A percentile compares a stretch with the other conserved stretches of the same genome.
phyloP scores from a whole-genome alignment of 371 early-diverging fungal species.

The Blakeslea trispora region DNA sequence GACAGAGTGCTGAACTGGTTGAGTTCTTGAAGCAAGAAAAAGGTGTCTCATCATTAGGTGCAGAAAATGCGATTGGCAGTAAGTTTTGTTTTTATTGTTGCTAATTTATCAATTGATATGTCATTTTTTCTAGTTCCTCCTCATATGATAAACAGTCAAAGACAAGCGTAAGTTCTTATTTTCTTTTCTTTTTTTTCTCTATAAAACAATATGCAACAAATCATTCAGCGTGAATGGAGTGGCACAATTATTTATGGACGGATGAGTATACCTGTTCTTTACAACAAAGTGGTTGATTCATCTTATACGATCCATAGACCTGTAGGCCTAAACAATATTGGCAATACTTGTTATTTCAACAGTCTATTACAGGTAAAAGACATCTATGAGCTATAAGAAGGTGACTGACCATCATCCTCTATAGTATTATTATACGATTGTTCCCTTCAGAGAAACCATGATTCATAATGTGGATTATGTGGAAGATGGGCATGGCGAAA shows the following conservation, averaged over 20 bases:
- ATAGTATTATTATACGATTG: slow-evolving; percentile 78
- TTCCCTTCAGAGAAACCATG: slow-evolving; percentile 65
- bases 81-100: not conserved
- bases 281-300: too few relatives aligned
- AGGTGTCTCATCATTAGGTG: slow-evolving; percentile 13
- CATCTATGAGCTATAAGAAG: too few relatives aligned
- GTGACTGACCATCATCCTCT: too few relatives aligned
- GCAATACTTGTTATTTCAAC: slow-evolving; percentile 93
- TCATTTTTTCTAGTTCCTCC: slow-evolving; percentile 16
- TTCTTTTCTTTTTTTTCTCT: not conserved
- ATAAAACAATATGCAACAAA: not conserved
- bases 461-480: slow-evolving; percentile 51
- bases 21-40: slow-evolving; percentile 31
- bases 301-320: slow-evolving; percentile 38
- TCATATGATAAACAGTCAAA: slow-evolving; percentile 16
- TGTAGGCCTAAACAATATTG: slow-evolving; percentile 81
- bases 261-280: not conserved
- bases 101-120: not conserved
- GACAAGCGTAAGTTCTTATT: slow-evolving; percentile 17
- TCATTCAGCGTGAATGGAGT: too few relatives aligned
- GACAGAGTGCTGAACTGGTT: slow-evolving; percentile 30
- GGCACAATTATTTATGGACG: too few relatives aligned
- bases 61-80: slow-evolving; percentile 22
- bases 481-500: slow-evolving; percentile 59
- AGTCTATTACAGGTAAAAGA: slow-evolving; percentile 66